phyloP scores from a whole-genome alignment of 768 basidiomycete genomes.

The Suillus ampliporus region DNA sequence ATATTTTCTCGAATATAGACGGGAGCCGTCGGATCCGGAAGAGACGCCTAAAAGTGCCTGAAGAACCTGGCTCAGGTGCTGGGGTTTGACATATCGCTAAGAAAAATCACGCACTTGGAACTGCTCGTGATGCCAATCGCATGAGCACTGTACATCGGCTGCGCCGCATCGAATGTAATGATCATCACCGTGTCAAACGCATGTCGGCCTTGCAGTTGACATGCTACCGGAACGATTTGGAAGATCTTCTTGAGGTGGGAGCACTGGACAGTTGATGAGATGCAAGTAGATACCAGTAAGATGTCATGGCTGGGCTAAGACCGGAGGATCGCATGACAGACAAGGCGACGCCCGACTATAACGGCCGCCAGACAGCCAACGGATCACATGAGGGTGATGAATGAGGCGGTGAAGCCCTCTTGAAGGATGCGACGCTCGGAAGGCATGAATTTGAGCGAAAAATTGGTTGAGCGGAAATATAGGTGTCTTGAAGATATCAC shows the following conservation, averaged over 20 bases:
- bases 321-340: too few species aligned
- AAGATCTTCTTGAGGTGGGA: conserved; percentile 1
- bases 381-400: conserved; percentile 1
- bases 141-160: background rate
- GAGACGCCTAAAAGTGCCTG: background rate
- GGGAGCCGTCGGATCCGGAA: conserved; percentile 1
- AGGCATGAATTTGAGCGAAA: background rate
- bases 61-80: conserved; percentile 2
- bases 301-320: background rate
- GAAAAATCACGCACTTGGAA: background rate
- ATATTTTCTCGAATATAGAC: background rate
- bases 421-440: background rate
- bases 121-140: background rate
- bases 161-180: conserved; percentile 3
- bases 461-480: background rate
- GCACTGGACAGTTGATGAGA: background rate
- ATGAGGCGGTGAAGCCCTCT: background rate
- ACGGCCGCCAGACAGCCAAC: background rate
- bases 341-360: background rate
- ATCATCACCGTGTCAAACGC: conserved; percentile 9
- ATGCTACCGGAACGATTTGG: conserved; percentile 1
- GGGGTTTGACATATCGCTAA: conserved; percentile 2
- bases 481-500: background rate
- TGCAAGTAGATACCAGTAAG: background rate
- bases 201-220: conserved; percentile 9